phyloP scores from a whole-genome alignment of 1,139 yeast genomes.

The Zygoascus meyerae region DNA sequence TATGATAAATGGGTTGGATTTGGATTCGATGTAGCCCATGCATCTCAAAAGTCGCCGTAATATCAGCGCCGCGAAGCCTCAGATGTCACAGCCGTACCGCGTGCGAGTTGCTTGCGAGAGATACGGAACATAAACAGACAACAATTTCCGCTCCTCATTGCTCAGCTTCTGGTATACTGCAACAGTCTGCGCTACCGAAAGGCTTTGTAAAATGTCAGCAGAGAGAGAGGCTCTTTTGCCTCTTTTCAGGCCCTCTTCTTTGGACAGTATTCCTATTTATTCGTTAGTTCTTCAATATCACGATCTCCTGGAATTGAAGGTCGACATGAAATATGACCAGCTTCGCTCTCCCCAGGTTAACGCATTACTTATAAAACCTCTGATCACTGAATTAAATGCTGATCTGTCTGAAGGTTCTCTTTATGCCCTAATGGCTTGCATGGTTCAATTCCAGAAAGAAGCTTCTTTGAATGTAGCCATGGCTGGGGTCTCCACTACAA shows the following conservation, averaged over 20 bases:
- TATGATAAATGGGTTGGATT: no score
- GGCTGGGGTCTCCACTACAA: constrained; percentile 46
- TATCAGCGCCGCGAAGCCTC: no score
- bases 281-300: constrained; percentile 28
- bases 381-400: constrained; percentile 31
- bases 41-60: no score
- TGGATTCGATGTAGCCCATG: no score
- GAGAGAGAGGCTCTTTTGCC: constrained; percentile 24
- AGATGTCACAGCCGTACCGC: no score
- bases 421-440: constrained; percentile 36
- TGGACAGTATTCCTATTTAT: constrained; percentile 33
- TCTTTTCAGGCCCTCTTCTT: constrained; percentile 25
- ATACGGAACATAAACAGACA: no score
- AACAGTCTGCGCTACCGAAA: no score
- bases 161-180: background rate
- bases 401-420: constrained; percentile 31
- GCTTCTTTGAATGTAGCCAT: constrained; percentile 44
- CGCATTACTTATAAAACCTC: constrained; percentile 47
- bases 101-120: no score
- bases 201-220: constrained; percentile 1
- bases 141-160: no score
- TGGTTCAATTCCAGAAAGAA: constrained; percentile 43
- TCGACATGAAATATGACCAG: constrained; percentile 51
- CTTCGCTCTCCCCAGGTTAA: constrained; percentile 50
- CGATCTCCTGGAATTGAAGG: constrained; percentile 33